Conservation (phyloP, 1,139 yeast genomes). For the Sugiyamaella neomexicana region DNA sequence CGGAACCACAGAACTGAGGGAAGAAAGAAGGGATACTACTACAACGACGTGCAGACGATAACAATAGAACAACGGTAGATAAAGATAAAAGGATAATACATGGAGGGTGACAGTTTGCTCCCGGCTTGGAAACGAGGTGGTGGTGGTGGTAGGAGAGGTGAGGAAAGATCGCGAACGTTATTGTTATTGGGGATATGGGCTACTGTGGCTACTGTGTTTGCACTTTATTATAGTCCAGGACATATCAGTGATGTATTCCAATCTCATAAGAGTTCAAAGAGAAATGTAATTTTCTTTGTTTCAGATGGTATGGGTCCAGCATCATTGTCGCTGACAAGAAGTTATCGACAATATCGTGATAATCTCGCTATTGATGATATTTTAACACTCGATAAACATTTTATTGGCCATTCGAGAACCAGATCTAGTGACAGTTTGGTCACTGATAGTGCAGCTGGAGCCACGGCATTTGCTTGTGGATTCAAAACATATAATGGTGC, state of each 20-base stretch:
- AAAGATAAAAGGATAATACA: background rate
- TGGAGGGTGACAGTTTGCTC: background rate
- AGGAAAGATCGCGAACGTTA: background rate
- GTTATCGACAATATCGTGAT: conserved; percentile 61
- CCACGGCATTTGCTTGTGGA: conserved; percentile 84
- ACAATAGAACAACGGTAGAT: background rate
- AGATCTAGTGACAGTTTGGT: conserved; percentile 67
- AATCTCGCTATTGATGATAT: conserved; percentile 52
- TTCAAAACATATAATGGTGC: conserved; percentile 81
- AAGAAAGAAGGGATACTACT: too few species aligned
- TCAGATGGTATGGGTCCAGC: conserved; percentile 95
- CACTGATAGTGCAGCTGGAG: conserved; percentile 94
- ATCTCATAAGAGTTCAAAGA: conserved; percentile 34
- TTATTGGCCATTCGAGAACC: conserved; percentile 78
- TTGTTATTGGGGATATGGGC: conserved; percentile 23
- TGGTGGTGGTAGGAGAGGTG: conserved; percentile 27
- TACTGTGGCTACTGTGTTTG: conserved; percentile 21
- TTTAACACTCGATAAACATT: conserved; percentile 60
- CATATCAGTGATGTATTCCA: conserved; percentile 7
- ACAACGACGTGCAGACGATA: too few species aligned
- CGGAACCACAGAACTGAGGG: too few species aligned
- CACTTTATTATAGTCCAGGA: conserved; percentile 19
- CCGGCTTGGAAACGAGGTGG: conserved; percentile 12
- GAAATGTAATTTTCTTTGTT: conserved; percentile 78
- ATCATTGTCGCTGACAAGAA: conserved; percentile 70